Conservation (phyloP, 306 rosid genomes). For the Mimosa pudica region DNA sequence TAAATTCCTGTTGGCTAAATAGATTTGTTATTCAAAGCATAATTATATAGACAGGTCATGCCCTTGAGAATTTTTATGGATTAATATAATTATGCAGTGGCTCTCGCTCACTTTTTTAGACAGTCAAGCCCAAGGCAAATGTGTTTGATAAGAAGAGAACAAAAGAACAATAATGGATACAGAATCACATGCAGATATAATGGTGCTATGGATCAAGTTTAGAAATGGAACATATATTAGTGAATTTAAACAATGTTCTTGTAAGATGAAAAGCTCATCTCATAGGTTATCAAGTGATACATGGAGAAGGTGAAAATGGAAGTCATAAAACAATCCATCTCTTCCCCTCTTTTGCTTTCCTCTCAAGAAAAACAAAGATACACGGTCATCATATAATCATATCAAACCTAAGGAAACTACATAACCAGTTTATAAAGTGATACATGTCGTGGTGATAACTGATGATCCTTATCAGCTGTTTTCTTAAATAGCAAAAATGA, state of each 20-base stretch:
- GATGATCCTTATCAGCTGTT: slow-evolving; percentile 28
- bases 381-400: slow-evolving; percentile 24
- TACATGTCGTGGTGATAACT: slow-evolving; percentile 4
- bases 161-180: not conserved
- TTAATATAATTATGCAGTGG: not conserved
- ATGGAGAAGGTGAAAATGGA: slow-evolving; percentile 33
- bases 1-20: no score
- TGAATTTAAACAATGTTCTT: slow-evolving; percentile 24
- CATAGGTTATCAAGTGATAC: slow-evolving; percentile 20
- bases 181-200: slow-evolving; percentile 17
- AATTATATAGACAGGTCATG: not conserved
- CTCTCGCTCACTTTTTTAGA: not conserved
- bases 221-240: slow-evolving; percentile 17
- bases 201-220: slow-evolving; percentile 11
- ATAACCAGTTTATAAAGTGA: slow-evolving; percentile 36
- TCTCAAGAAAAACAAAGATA: slow-evolving; percentile 31
- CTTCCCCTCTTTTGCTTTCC: not conserved
- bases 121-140: not conserved
- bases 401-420: slow-evolving; percentile 29
- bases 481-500: slow-evolving; percentile 24
- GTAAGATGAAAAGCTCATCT: slow-evolving; percentile 34
- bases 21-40: not conserved
- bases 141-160: not conserved
- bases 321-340: slow-evolving; percentile 33
- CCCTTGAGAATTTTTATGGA: not conserved